These are phyloP conservation scores for Reticulascus tulasneorum DNA, from an alignment of 2,329 filamentous ascomycete genomes.

Conservation along the genomic window DNA sequence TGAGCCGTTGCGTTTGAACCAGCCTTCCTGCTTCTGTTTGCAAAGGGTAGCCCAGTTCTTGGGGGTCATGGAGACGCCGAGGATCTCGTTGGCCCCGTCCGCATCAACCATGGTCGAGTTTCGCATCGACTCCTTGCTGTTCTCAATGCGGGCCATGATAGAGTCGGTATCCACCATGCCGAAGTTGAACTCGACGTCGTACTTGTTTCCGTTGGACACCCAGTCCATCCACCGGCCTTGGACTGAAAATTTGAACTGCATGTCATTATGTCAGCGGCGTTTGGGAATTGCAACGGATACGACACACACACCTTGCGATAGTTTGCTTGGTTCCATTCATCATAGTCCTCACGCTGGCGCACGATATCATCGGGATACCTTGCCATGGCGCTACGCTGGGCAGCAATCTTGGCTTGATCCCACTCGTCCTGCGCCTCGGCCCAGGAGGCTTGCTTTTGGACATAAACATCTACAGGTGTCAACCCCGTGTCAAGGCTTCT, in stretches of 20 bases:
- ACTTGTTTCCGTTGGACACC: conserved; percentile 6
- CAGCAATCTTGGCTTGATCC: conserved; percentile 3
- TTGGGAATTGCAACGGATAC: no score
- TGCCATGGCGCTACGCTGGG: no score
- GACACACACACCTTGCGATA: no score
- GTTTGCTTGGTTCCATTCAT: no score
- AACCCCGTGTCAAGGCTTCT: background rate
- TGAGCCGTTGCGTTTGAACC: background rate
- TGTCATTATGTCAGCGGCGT: no score
- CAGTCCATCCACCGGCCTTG: conserved; percentile 7
- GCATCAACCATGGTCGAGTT: conserved; percentile 3
- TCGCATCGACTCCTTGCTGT: conserved; percentile 6
- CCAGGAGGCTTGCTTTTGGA: conserved; percentile 4
- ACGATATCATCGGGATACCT: no score
- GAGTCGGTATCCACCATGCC: conserved; percentile 5
- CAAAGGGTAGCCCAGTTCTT: background rate
- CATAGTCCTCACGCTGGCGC: no score
- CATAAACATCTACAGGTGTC: conserved; percentile 4
- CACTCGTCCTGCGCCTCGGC: conserved; percentile 1
- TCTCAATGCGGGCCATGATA: conserved; percentile 5
- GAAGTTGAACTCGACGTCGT: conserved; percentile 6
- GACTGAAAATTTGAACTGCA: conserved; percentile 1
- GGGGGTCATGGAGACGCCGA: background rate
- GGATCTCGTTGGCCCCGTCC: conserved; percentile 4
- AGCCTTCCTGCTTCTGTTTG: background rate